Base-by-base conservation (phyloP, 139 green algal genomes). In the Monoraphidium neglectum region DNA sequence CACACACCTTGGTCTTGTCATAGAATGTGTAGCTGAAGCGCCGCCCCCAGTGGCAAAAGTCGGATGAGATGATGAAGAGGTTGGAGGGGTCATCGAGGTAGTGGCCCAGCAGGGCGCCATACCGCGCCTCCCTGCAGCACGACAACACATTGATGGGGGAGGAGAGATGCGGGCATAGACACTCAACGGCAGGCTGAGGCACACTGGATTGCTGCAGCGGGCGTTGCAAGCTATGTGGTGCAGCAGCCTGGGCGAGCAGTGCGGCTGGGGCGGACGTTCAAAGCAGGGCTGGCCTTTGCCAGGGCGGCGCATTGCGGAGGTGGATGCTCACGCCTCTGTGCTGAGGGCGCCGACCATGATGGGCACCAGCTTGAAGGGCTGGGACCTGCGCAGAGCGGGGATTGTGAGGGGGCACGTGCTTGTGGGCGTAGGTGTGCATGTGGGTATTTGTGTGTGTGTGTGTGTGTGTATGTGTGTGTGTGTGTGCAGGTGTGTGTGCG, bases 41-140 rank as follows among this genome's bases (percentile, higher is more conserved):
- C 0, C 46, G 71, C 43, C 95, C 95, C 95, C 96, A 99, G 82
- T 99, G 95, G 84, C 95, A 99, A 72, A 99, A 99, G 85, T 99
- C 95, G 54, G 83, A 92, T 28, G 88, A 96, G 46, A 99, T 82
- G 28, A 97, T 86, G 81, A 99, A 98, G 12, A 98, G 71, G 77
- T 97, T 98, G 65, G 54, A 51, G 0, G 88, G 86, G 74, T 98
- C 89, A 35, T 93, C 78, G 13, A 99, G 68, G 82, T 97, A 98
- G 0, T 78, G 86, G 0, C 78, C 85, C 30, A 99, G 85, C 37
- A 98, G 30, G 18, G 43, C 21, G 4, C 92, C 95, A 85, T 97
- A 99, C n/a, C 33, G 54, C 4, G 73, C 62, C 62, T 79, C 73
- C 36, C 73, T 79, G 61, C 21, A 43, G 21, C 8, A 12, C 43